Conservation (phyloP, 2,329 filamentous ascomycete species). For the Fusarium stilboides region DNA sequence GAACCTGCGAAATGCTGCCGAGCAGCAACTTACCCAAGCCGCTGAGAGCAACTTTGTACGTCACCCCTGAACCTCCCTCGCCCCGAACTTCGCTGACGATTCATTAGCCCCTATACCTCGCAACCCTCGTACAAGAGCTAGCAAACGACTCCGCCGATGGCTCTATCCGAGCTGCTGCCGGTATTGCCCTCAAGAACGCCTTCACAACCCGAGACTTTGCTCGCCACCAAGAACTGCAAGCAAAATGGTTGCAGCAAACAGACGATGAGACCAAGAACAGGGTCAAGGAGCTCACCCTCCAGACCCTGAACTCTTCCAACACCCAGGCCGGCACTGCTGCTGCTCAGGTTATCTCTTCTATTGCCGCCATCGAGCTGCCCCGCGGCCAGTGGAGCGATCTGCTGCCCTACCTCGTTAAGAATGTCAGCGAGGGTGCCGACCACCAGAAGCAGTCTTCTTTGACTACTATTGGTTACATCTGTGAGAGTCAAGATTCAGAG, state of each 20-base stretch:
- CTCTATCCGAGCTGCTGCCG: constrained; percentile 92
- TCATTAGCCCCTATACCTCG: constrained; percentile 87
- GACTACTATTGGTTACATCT: constrained; percentile 98
- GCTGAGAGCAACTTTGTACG: constrained; percentile 95
- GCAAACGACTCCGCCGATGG: constrained; percentile 89
- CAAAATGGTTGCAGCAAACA: constrained; percentile 91
- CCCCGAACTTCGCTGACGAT: constrained; percentile 47
- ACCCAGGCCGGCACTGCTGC: constrained; percentile 88
- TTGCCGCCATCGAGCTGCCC: constrained; percentile 95
- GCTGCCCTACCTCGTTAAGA: constrained; percentile 90
- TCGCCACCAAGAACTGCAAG: constrained; percentile 90
- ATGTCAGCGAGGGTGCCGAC: constrained; percentile 88
- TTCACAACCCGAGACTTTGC: constrained; percentile 93
- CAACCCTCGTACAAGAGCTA: constrained; percentile 92
- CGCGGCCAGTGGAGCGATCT: constrained; percentile 94
- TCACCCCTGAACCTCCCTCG: constrained; percentile 46
- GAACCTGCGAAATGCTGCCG: constrained; percentile 88
- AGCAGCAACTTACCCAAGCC: constrained; percentile 93
- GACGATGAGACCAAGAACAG: constrained; percentile 85
- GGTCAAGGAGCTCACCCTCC: constrained; percentile 91
- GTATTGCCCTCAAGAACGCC: constrained; percentile 97
- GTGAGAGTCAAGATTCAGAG: constrained; percentile 92
- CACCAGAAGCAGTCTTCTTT: constrained; percentile 95
- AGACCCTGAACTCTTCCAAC: constrained; percentile 86
- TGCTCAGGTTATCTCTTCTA: constrained; percentile 94